Evolutionary conservation across 768 basidiomycete species (phyloP), one percentile per base, ranked within the genome.

Genomic region (Thelephora ganbajun): DNA sequence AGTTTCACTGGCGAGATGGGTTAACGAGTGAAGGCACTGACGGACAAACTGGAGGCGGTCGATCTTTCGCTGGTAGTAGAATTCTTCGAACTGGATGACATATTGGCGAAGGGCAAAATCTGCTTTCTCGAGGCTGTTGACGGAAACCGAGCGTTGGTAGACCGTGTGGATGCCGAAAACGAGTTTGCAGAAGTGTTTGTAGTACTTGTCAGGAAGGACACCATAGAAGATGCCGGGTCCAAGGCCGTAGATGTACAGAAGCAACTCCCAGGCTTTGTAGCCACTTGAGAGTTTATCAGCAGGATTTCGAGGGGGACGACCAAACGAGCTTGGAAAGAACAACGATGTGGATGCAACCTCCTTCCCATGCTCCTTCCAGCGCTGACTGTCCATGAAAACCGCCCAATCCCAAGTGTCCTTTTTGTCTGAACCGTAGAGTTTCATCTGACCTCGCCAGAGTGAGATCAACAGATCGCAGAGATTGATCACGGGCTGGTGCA

Each of bases 271-370:
- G 2, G 62, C 61, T 36, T 64, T 64, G 51, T 63, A 64, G 0
- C 61, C 59, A 23, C 56, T 60, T 2, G 60, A 51, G 46, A 71
- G 61, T 48, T 71, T 71, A 36, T 64, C 56, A 0, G 67, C 66
- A n/a, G 58, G 57, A 48, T 72, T 67, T 0, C 66, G 61, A 2
- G 68, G 72, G 6, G 67, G 63, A 5, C 63, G 57, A 51, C 69
- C 64, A 56, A 69, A 70, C 0, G 63, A 69, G 0, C 61, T 59
- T 18, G 68, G 69, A n/a, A 71, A 53, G 45, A 63, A 69, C 2
- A 53, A 51, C 0, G 55, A 57, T 1, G 60, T 53, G 9, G 39
- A 50, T 0, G 60, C 66, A 14, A 72, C 66, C 0, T 34, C 48
- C 35, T 48, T 43, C 0, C 68, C 68, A 54, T 71, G 69, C 2